These are phyloP conservation scores for Maudiozyma barnettii DNA, from an alignment of 805 yeast genomes.

Conservation along the genomic window DNA sequence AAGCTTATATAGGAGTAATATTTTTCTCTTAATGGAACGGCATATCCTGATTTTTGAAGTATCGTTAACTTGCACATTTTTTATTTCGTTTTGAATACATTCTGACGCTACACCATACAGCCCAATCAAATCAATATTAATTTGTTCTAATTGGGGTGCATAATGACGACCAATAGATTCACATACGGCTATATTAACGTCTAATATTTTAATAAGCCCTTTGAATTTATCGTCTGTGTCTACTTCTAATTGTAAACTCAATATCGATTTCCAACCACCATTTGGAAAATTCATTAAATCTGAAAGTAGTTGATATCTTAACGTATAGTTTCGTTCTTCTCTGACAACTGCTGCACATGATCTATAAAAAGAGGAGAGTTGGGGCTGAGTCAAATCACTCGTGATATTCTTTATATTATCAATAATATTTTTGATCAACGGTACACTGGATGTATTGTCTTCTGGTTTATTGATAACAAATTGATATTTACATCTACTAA, in stretches of 20 bases:
- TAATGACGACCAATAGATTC: slow-evolving; percentile 84
- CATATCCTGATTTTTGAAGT: slow-evolving; percentile 86
- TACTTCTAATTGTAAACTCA: slow-evolving; percentile 63
- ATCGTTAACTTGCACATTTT: slow-evolving; percentile 70
- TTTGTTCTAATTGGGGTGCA: slow-evolving; percentile 69
- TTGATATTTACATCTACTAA: slow-evolving; percentile 86
- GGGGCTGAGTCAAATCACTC: slow-evolving; percentile 85
- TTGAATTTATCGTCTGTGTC: slow-evolving; percentile 71
- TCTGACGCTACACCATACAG: slow-evolving; percentile 76
- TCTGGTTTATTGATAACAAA: slow-evolving; percentile 69
- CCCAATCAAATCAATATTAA: slow-evolving; percentile 78
- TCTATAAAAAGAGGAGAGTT: slow-evolving; percentile 89
- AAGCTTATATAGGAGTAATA: slow-evolving; percentile 73
- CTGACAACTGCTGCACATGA: slow-evolving; percentile 88
- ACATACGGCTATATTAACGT: slow-evolving; percentile 90
- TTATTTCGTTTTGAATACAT: slow-evolving; percentile 68
- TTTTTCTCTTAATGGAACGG: slow-evolving; percentile 88
- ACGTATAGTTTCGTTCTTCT: slow-evolving; percentile 61
- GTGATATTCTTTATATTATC: slow-evolving; percentile 70
- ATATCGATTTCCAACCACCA: slow-evolving; percentile 81
- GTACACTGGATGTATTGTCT: slow-evolving; percentile 56
- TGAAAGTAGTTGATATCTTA: slow-evolving; percentile 55
- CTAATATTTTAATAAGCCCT: slow-evolving; percentile 79
- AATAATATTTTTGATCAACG: slow-evolving; percentile 82
- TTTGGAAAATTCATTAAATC: slow-evolving; percentile 85